Base-by-base conservation (phyloP, 768 basidiomycete genomes). In the Suillus subluteus region DNA sequence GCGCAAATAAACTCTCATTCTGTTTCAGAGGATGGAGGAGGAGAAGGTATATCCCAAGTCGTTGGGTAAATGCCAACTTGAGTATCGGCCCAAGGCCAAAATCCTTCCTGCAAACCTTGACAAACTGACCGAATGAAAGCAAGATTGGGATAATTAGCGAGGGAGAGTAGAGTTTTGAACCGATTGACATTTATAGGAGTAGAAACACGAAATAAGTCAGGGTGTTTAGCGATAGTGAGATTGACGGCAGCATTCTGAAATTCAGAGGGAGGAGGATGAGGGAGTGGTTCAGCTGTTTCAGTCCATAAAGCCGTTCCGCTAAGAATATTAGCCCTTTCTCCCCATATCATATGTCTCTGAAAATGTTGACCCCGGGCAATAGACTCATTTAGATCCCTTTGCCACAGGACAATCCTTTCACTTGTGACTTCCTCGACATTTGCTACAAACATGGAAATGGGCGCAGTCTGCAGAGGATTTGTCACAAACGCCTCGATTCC, bases 91-190 rank as follows among this genome's bases (percentile, higher is more conserved):
- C 35, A 35, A 32, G 30, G 35, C 35, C 35, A 35, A 35, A 35
- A 35, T 8, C 35, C 35, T 35, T 35, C 8, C 1, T 5, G 6
- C 5, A 35, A 35, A 6, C 35, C 35, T 35, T 8, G 4, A 15
- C 67, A 64, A 1, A 79, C 71, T 4, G 74, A 79, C 0, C 58
- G 13, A 13, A 79, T 76, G 43, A 79, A 73, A 6, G 70, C 23
- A 13, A 38, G 70, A 63, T 79, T 79, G 0, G 79, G 78, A 63
- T 79, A 76, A 12, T 21, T 37, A 2, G 21, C 18, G 7, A 77
- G 71, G 1, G 75, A 6, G 68, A 37, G 73, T 63, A 5, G 32
- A 6, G 41, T 9, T 50, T 74, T 66, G 43, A 79, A 67, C 0
- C 43, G 48, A 35, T 73, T 65, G 2, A 73, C 68, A 35, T 74